These are phyloP conservation scores for Fusarium paranaense DNA, from an alignment of 2,329 filamentous ascomycete species.

Conservation along the genomic window DNA sequence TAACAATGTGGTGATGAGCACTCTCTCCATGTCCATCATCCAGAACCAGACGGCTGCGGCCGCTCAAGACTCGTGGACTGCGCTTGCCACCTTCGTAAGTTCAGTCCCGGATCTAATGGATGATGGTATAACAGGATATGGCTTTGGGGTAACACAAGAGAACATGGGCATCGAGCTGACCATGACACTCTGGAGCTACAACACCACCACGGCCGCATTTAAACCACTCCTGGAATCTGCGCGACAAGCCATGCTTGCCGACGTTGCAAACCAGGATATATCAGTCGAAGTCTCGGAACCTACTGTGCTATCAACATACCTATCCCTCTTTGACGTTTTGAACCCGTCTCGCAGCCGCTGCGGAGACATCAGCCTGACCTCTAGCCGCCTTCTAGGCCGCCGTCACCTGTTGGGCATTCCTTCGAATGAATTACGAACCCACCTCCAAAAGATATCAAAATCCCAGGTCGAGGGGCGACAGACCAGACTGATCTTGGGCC, in stretches of 20 bases:
- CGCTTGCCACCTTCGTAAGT: not conserved
- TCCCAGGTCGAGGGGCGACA: not conserved
- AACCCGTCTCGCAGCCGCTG: not conserved
- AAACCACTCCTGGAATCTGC: not conserved
- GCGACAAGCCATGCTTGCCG: not conserved
- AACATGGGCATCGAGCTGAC: not conserved
- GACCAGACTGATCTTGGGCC: not conserved
- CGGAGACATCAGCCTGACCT: not conserved
- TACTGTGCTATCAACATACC: not conserved
- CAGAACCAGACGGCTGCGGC: not conserved
- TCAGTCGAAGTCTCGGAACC: not conserved
- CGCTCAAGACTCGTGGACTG: not conserved
- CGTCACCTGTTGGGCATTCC: not conserved
- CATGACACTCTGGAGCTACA: not conserved
- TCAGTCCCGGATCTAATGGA: not conserved
- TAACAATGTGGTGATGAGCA: not conserved
- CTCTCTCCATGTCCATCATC: not conserved
- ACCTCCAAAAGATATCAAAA: not conserved
- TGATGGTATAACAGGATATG: not conserved
- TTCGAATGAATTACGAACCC: not conserved
- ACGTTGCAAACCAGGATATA: not conserved
- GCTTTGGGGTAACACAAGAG: not conserved
- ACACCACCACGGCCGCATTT: not conserved
- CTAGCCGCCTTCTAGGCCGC: not conserved
- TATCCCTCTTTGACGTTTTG: not conserved